These are phyloP conservation scores for Leccinum proximum DNA, from an alignment of 1,284 basidiomycete species.

Conservation along the genomic window DNA sequence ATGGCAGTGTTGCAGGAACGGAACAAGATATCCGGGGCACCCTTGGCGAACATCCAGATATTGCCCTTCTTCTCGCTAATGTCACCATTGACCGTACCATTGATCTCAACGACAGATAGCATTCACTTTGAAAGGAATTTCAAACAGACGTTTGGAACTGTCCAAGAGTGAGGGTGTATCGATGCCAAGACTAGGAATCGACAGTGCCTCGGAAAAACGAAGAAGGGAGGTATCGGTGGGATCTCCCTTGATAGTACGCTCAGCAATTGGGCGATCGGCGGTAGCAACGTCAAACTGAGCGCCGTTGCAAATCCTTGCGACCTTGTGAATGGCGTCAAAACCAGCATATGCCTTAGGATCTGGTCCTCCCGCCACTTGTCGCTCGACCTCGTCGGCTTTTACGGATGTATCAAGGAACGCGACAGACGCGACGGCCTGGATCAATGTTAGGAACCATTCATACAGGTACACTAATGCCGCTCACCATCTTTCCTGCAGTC, in stretches of 20 bases:
- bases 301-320: slow-evolving; percentile 59
- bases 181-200: slow-evolving; percentile 20
- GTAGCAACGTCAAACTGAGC: slow-evolving; percentile 49
- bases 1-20: slow-evolving; percentile 41
- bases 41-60: slow-evolving; percentile 47
- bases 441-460: not conserved
- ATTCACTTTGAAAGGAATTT: slow-evolving; percentile 67
- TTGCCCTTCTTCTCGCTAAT: slow-evolving; percentile 16
- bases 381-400: slow-evolving; percentile 28
- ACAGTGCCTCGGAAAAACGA: slow-evolving; percentile 51
- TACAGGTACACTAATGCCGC: not conserved
- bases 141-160: slow-evolving; percentile 34
- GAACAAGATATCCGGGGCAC: slow-evolving; percentile 58
- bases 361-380: slow-evolving; percentile 15
- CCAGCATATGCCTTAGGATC: slow-evolving; percentile 18
- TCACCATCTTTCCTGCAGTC: slow-evolving; percentile 39
- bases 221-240: slow-evolving; percentile 64
- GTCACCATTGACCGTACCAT: slow-evolving; percentile 6
- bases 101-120: slow-evolving; percentile 39
- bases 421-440: slow-evolving; percentile 38
- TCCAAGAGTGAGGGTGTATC: slow-evolving; percentile 25
- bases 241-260: slow-evolving; percentile 55
- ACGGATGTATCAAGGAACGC: slow-evolving; percentile 40
- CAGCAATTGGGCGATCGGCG: slow-evolving; percentile 33
- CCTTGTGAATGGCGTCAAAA: slow-evolving; percentile 36